A percentile compares a stretch with the other conserved stretches of the same genome.
phyloP scores from a whole-genome alignment of 2,329 filamentous ascomycete genomes.

The Colletotrichum eremochloae region DNA sequence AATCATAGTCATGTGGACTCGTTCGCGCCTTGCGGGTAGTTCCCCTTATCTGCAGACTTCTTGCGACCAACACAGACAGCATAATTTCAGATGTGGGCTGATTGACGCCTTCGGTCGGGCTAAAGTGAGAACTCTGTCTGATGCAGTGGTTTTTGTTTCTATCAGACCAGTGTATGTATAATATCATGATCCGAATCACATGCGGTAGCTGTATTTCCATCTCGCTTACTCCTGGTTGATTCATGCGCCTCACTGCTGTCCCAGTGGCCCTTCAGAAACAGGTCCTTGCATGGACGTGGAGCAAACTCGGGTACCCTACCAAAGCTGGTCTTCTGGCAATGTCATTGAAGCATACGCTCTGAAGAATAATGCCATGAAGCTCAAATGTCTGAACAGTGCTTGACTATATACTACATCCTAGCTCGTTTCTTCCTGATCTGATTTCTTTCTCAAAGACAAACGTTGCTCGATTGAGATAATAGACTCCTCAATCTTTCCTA shows the following conservation, averaged over 20 bases:
- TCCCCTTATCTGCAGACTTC: background rate
- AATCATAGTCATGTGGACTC: background rate
- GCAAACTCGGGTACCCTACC: too few species aligned
- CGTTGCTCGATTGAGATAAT: too few species aligned
- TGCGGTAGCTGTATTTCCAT: background rate
- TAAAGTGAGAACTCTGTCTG: background rate
- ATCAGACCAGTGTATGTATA: background rate
- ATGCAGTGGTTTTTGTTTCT: background rate
- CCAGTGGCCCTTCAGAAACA: too few species aligned
- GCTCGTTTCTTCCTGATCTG: background rate
- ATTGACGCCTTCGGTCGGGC: background rate
- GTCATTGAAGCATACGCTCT: background rate
- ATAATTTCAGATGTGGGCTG: background rate
- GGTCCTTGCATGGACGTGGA: background rate
- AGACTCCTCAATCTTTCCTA: accelerated
- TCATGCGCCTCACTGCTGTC: background rate
- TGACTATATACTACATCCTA: too few species aligned
- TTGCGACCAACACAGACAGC: background rate
- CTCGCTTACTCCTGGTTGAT: background rate
- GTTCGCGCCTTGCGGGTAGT: background rate
- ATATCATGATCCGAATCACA: background rate
- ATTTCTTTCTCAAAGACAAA: background rate
- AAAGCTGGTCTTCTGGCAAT: too few species aligned
- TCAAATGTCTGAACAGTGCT: too few species aligned
- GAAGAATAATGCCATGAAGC: background rate